phyloP scores from a whole-genome alignment of 1,139 yeast species.

The Hansenula sp. region DNA sequence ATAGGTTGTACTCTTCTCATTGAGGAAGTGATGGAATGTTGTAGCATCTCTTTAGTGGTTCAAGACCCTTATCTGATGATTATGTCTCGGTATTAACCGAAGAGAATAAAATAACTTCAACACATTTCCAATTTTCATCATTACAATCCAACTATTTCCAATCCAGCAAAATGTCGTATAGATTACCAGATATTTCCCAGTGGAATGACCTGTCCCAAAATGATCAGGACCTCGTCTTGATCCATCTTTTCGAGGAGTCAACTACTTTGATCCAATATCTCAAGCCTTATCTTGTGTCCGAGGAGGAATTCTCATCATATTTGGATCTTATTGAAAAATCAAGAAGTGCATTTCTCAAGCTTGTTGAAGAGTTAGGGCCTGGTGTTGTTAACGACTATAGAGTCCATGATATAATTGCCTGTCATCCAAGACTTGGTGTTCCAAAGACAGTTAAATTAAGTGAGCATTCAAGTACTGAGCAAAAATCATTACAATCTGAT shows the following conservation, averaged over 20 bases:
- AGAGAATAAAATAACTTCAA: too few relatives aligned
- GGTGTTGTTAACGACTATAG: not conserved
- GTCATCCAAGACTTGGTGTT: slow-evolving; percentile 88
- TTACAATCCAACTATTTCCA: not conserved
- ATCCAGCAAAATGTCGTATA: slow-evolving; percentile 9
- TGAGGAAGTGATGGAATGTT: too few relatives aligned
- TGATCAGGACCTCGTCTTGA: slow-evolving; percentile 14
- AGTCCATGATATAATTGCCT: slow-evolving; percentile 52
- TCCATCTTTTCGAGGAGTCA: slow-evolving; percentile 22
- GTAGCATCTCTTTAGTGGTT: too few relatives aligned
- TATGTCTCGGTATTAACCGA: too few relatives aligned
- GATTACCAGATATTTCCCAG: slow-evolving; percentile 9
- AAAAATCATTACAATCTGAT: slow-evolving; percentile 50
- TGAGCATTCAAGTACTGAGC: slow-evolving; percentile 67
- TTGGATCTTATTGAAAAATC: slow-evolving; percentile 14
- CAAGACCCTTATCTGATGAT: too few relatives aligned
- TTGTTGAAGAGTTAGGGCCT: slow-evolving; percentile 9
- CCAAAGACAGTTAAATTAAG: slow-evolving; percentile 49
- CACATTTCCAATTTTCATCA: too few relatives aligned
- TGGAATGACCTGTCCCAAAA: slow-evolving; percentile 2
- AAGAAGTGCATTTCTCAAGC: slow-evolving; percentile 6
- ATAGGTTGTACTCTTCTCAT: too few relatives aligned
- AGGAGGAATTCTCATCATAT: slow-evolving; percentile 7
- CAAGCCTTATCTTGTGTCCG: slow-evolving; percentile 10
- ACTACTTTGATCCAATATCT: slow-evolving; percentile 15